phyloP scores from a whole-genome alignment of 225 moss, liverwort and hornwort genomes.

The Rhytidiadelphus loreus region DNA sequence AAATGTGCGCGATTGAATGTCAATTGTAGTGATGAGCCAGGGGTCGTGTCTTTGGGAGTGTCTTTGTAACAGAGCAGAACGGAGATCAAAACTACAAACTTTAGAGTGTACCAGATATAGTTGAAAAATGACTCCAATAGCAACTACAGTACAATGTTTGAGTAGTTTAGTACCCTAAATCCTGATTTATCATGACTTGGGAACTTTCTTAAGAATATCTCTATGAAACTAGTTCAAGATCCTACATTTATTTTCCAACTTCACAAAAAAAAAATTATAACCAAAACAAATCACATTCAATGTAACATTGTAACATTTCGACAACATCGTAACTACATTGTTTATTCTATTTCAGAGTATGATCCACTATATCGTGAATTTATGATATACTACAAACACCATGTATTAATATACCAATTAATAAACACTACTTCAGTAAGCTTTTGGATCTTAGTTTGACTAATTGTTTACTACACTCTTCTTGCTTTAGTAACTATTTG shows the following conservation, averaged over 20 bases:
- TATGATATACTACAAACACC: neutral
- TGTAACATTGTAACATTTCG: no score
- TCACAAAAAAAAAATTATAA: neutral
- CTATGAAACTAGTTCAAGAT: neutral
- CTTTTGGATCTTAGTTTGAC: neutral
- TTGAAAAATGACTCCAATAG: neutral
- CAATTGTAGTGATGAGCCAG: neutral
- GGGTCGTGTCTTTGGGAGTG: neutral
- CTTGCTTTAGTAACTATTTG: no score
- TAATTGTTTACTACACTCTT: neutral
- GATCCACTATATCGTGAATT: no score
- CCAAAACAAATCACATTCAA: neutral
- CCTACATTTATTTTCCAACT: neutral
- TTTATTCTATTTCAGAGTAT: neutral
- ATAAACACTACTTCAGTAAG: neutral
- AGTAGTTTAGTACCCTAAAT: neutral
- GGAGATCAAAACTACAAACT: neutral
- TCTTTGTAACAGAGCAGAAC: neutral
- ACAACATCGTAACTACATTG: neutral
- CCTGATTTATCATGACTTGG: neutral
- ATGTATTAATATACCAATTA: neutral
- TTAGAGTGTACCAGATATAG: neutral
- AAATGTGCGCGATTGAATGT: neutral
- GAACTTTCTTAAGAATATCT: neutral
- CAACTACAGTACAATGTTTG: neutral